Evolutionary conservation across 225 moss, liverwort and hornwort species (phyloP), one percentile per base, ranked within the genome.

Genomic region (Polytrichum commune): DNA sequence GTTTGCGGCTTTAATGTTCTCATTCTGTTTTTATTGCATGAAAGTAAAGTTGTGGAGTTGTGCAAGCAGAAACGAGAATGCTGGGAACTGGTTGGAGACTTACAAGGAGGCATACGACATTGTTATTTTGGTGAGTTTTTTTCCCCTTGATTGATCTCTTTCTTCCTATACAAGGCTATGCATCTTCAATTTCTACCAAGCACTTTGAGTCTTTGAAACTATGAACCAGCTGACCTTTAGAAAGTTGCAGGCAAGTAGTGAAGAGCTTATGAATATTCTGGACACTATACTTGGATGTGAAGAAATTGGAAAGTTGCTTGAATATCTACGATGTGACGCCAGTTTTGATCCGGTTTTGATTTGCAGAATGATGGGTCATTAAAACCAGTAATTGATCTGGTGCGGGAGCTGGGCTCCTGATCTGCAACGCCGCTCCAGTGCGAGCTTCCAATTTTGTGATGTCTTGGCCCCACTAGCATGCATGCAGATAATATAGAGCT

Each of bases 41-140:
- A 20, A 20, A 58, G 58, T 58, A 20, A 58, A 6, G 22, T 58
- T 58, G 58, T 58, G 24, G 58, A 58, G 20, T 63, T 63, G 6
- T 63, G 27, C 18, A 63, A 28, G 4, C 81, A 92, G 91, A 71
- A 92, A 92, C 46, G 90, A 92, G 72, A 90, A 92, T 55, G 84
- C 66, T 56, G 84, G 77, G 9, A 90, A 90, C 65, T 90, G 92
- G 92, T 73, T 92, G 54, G 84, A 90, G 62, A 90, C 72, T 5
- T 92, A 92, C 80, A 88, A 85, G 74, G 69, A 88, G 57, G 90
- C 90, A 1, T 92, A 81, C 54, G 92, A 92, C 67, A 84, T 92
- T 61, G 92, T 92, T 73, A 65, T 92, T 28, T 29, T 92, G 82
- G 91, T 92, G 65, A 70, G 74, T 81, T 18, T 27, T 27, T 5